Evolutionary conservation across 1,284 basidiomycete genomes (phyloP).

Genomic region (Veloboletus limbatus): DNA sequence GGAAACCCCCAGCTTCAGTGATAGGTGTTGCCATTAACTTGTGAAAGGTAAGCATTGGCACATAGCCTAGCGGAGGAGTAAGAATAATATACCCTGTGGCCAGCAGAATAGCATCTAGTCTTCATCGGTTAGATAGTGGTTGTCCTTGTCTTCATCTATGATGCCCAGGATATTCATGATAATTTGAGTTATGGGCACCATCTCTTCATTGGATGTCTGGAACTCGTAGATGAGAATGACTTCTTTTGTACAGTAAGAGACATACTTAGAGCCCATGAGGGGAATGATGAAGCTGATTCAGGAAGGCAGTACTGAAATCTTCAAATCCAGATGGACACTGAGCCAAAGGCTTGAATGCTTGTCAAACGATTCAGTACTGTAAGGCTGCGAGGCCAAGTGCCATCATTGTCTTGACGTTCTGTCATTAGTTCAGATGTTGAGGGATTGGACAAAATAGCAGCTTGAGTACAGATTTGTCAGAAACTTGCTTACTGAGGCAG

Average conservation of each 20-base stretch:
- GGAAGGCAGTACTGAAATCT: conserved; percentile 94
- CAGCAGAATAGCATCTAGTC: conserved; percentile 90
- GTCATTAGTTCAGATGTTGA: no score
- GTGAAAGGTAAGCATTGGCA: conserved; percentile 75
- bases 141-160: conserved; percentile 90
- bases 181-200: conserved; percentile 77
- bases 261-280: conserved; percentile 99
- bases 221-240: conserved; percentile 99
- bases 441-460: no score
- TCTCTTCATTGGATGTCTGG: conserved; percentile 99
- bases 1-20: conserved; percentile 82
- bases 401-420: conserved; percentile 99
- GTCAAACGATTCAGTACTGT: conserved; percentile 99
- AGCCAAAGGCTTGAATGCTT: conserved; percentile 99
- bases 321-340: conserved; percentile 96
- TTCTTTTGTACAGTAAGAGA: conserved; percentile 97
- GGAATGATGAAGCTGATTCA: conserved; percentile 99
- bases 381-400: conserved; percentile 93
- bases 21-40: conserved; percentile 76
- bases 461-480: no score
- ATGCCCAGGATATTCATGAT: conserved; percentile 84
- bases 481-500: no score
- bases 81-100: conserved; percentile 88
- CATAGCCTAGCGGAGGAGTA: conserved; percentile 92
- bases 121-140: conserved; percentile 92